phyloP scores from a whole-genome alignment of 305 asterid genomes.

The Fraxinus nigra region DNA sequence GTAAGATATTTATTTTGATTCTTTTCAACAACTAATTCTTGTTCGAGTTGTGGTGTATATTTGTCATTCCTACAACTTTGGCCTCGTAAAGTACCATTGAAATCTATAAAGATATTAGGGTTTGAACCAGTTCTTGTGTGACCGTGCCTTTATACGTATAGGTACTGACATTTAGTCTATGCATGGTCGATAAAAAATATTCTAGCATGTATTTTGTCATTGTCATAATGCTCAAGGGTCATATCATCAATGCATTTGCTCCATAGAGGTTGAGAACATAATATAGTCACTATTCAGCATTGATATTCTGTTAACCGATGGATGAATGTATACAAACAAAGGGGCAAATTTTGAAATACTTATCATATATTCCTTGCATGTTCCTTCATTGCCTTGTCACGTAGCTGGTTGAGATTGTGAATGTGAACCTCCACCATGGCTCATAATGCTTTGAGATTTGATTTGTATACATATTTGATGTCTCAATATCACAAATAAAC shows the following conservation, averaged over 20 bases:
- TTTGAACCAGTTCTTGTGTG: background rate
- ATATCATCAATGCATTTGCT: background rate
- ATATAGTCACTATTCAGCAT: background rate
- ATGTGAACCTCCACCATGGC: background rate
- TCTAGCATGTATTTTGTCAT: background rate
- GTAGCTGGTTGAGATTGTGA: background rate
- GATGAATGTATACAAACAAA: background rate
- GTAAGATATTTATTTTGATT: background rate
- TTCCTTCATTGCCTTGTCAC: background rate
- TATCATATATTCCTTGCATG: background rate
- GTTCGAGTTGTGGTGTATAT: background rate
- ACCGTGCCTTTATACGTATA: background rate
- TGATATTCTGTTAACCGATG: background rate
- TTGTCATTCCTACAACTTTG: background rate
- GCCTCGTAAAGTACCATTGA: background rate
- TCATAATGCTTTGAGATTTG: background rate
- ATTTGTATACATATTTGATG: background rate
- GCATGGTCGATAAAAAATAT: background rate
- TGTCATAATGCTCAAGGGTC: background rate
- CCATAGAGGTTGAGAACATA: background rate
- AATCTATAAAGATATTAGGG: background rate
- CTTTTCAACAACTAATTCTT: background rate
- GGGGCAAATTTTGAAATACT: background rate
- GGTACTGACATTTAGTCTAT: background rate
- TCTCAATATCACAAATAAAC: background rate